phyloP scores from a whole-genome alignment of 495 filamentous ascomycete species.

The Antarctomyces pellizariae region DNA sequence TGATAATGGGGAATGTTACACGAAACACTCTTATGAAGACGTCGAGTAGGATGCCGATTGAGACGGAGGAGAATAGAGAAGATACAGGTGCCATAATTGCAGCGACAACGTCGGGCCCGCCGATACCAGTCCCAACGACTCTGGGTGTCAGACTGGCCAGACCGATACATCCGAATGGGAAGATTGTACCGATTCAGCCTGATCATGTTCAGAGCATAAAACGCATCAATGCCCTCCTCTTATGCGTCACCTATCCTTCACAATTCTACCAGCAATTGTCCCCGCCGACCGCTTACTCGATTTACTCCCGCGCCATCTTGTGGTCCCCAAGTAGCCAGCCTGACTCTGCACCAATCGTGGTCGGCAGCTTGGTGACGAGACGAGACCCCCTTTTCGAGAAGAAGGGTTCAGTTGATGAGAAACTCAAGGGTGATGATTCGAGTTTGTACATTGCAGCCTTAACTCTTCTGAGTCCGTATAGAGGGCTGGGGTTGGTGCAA shows the following conservation, averaged over 20 bases:
- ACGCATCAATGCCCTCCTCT: conserved; percentile 58
- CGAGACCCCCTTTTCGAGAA: conserved; percentile 27
- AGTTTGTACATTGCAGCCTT: conserved; percentile 86
- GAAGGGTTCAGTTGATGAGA: conserved; percentile 8
- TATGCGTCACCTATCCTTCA: conserved; percentile 73
- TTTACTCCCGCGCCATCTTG: conserved; percentile 56
- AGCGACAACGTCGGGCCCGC: too few species aligned
- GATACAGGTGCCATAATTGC: too few species aligned
- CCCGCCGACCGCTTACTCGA: conserved; percentile 36
- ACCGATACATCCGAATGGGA: conserved; percentile 25
- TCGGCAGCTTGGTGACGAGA: conserved; percentile 70
- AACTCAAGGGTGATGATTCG: conserved; percentile 6
- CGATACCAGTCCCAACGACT: too few species aligned
- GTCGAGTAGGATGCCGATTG: too few species aligned
- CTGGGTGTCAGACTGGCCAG: too few species aligned
- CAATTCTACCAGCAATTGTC: conserved; percentile 65
- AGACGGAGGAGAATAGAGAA: too few species aligned
- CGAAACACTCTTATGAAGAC: too few species aligned
- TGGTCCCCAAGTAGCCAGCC: conserved; percentile 24
- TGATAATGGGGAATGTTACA: too few species aligned
- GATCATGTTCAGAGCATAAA: conserved; percentile 49
- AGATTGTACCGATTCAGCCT: conserved; percentile 32
- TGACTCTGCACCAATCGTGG: conserved; percentile 28
- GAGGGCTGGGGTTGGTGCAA: conserved; percentile 53
- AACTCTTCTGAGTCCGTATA: conserved; percentile 59